Evolutionary conservation across 139 green algal species (phyloP), one percentile per base, ranked within the genome.

Genomic region (Spirogloea muscicola): DNA sequence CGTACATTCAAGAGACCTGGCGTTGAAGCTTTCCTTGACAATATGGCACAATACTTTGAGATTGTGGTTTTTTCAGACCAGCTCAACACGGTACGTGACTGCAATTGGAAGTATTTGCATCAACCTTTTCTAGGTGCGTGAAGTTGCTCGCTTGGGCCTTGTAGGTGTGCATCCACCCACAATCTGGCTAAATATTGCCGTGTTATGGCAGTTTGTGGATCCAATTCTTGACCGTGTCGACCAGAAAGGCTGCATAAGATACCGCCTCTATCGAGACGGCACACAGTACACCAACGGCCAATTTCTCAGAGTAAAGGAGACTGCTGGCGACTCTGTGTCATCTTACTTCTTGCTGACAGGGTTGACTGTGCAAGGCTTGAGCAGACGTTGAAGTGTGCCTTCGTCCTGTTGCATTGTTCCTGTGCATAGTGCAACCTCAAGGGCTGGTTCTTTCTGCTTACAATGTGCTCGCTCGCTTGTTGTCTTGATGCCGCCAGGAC

Each of bases 1-100:
- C 77, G 88, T 37, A 92, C 91, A n/a, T 96, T 94, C 84, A 97
- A 97, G 83, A 87, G 93, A 1, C 91, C 93, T 0, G 93, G 93
- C 36, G 93, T 81, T 3, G 86, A 92, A n/a, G 91, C 92, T 3
- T 97, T 98, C 63, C 75, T 98, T 43, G 70, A 88, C 43, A 78
- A 89, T 34, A 88, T 97, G 87, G 83, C 85, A 1, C 87, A 91
- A 43, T 94, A 92, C 78, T 98, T 92, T 74, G 93, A 98, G 83
- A 76, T 98, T 21, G 94, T 98, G 37, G 76, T 98, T 1, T 98
- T 94, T 87, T 96, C 92, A 0, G 84, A 91, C 66, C 70, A 84
- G 68, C 43, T 77, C 1, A 72, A 68, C 49, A 65, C 68, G 43
- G 71, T 79, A 39, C 2, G 61, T 33, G 2, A 67, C 0, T 3